Base-by-base conservation (phyloP, 208 protist species). In the Trypanosoma avium region DNA sequence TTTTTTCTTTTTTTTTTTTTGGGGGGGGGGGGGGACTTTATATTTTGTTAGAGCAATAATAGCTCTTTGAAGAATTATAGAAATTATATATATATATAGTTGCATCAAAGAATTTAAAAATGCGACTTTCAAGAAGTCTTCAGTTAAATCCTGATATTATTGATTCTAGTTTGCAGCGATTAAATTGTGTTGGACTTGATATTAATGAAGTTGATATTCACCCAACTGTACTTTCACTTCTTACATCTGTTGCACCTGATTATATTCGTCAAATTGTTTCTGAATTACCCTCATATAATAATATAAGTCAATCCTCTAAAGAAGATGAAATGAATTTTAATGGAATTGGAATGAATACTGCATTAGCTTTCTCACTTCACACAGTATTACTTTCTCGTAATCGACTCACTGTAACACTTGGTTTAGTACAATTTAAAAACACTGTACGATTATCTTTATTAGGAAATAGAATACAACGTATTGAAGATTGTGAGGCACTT, bases 361-460 rank as follows among this genome's bases (percentile, higher is more conserved):
- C 76, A 6, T 67, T 90, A 13, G 84, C 86, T 22, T 70, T 90
- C 43, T 84, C 75, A 8, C 71, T 95, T 10, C 82, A 88, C 67
- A 92, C 86, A 13, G 73, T 95, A 5, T 64, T 92, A 10, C 84
- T 95, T 26, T 90, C 84, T 5, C 84, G 83, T 19, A 95, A 95
- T 65, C 46, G 61, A n/a, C 68, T 96, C 35, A 57, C 61, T 22
- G 78, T 15, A 36, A 54, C 86, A 1, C 50, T 94, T 0, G 90
- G 90, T 40, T 63, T 89, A 10, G 71, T 94, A 24, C 87, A 94
- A 74, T 96, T 96, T 67, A 73, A 72, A 38, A 79, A 90, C 57
- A 83, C 89, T 6, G 80, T 92, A 32, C 81, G 79, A 0, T 82
- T 96, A 7, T 94, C 86, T 0, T 73, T 96, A 3, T 68, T 93